phyloP scores from a whole-genome alignment of 2,329 filamentous ascomycete genomes.

The Fusarium concolor region DNA sequence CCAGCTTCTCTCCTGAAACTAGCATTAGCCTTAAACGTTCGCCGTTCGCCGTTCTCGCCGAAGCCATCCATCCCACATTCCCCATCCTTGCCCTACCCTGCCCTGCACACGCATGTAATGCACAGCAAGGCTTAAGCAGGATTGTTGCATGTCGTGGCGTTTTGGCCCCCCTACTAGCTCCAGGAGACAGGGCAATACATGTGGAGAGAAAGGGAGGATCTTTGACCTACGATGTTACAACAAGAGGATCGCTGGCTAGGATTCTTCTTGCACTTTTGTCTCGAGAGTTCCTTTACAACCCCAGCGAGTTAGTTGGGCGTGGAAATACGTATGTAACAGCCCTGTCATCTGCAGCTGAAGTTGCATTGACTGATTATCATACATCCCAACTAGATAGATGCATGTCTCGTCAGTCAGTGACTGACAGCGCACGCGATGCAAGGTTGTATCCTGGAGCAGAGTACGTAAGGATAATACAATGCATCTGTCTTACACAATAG shows the following conservation, averaged over 20 bases:
- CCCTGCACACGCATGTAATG: background rate
- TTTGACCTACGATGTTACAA: background rate
- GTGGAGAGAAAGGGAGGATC: constrained; percentile 15
- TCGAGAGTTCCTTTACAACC: background rate
- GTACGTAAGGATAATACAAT: background rate
- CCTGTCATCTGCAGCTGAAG: background rate
- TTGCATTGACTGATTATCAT: constrained; percentile 14
- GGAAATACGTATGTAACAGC: constrained; percentile 2
- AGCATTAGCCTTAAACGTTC: constrained; percentile 9
- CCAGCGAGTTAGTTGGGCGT: background rate
- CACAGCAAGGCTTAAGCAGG: constrained; percentile 7
- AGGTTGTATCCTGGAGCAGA: constrained; percentile 4
- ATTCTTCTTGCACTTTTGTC: background rate
- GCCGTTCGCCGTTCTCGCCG: constrained; percentile 5
- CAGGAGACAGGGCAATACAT: constrained; percentile 3
- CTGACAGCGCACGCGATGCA: constrained; percentile 13
- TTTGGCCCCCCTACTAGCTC: constrained; percentile 18
- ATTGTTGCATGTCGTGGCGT: constrained; percentile 27
- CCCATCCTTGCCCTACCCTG: constrained; percentile 12
- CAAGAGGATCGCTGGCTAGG: constrained; percentile 4
- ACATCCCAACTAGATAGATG: background rate
- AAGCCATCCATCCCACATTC: background rate
- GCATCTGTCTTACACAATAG: constrained; percentile 13
- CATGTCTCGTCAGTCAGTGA: constrained; percentile 8
- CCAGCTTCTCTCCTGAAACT: constrained; percentile 25